phyloP scores from a whole-genome alignment of 805 yeast species.

The Starmerella riodocensis region DNA sequence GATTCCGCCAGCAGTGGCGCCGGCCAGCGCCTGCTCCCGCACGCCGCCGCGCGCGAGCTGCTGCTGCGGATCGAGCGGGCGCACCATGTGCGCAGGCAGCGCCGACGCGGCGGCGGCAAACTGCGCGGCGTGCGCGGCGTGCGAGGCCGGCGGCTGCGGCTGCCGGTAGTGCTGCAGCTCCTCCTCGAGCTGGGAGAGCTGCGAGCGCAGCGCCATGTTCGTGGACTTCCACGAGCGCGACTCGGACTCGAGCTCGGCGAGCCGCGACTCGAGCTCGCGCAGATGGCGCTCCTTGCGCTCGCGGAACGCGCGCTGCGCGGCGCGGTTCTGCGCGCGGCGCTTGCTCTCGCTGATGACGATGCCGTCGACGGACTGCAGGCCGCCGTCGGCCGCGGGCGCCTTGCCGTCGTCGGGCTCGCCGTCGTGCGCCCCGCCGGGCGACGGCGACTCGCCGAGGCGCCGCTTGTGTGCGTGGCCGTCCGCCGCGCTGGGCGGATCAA shows the following conservation, averaged over 20 bases:
- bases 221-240: slow-evolving; percentile 57
- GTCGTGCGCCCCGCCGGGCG: neutral
- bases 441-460: slow-evolving; percentile 1
- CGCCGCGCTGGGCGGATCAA: neutral
- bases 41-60: neutral
- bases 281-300: slow-evolving; percentile 84
- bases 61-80: neutral
- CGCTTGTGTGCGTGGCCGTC: slow-evolving; percentile 10
- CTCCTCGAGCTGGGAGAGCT: slow-evolving; percentile 56
- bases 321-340: slow-evolving; percentile 92
- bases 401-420: neutral
- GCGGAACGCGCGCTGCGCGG: slow-evolving; percentile 87
- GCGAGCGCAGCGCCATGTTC: slow-evolving; percentile 57
- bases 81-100: slow-evolving; percentile 3
- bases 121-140: neutral
- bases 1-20: no score
- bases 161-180: slow-evolving; percentile 52
- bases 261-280: slow-evolving; percentile 73
- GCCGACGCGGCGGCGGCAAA: no score
- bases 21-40: no score
- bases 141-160: slow-evolving; percentile 2
- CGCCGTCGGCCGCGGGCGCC: slow-evolving; percentile 28
- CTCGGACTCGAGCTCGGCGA: slow-evolving; percentile 55
- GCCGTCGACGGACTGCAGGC: neutral
- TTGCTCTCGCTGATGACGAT: slow-evolving; percentile 49